A percentile compares a stretch with the other conserved stretches of the same genome.
These are phyloP conservation scores for Orobanche coerulescens DNA, from an alignment of 257 asterid genomes.

Conservation along the genomic window DNA sequence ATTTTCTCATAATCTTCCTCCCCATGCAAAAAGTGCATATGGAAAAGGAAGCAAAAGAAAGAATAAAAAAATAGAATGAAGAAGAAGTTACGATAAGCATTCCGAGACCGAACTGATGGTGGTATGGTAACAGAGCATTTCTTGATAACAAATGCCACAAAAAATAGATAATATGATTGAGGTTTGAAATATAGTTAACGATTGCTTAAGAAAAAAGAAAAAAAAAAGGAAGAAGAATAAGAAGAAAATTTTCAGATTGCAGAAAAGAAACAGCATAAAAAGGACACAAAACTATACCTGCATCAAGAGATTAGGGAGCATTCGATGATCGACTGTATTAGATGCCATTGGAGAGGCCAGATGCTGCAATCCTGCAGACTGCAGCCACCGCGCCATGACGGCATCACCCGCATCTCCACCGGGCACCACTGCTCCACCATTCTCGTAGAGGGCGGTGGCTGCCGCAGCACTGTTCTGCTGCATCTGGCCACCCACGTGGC, in stretches of 20 bases:
- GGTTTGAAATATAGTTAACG: too few relatives aligned
- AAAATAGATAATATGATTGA: too few relatives aligned
- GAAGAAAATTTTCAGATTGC: not conserved
- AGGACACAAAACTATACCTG: conserved; percentile 39
- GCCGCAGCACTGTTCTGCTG: conserved; percentile 91
- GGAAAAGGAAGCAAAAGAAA: not conserved
- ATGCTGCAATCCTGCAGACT: conserved; percentile 99
- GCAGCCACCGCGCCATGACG: conserved; percentile 98
- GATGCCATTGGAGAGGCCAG: conserved; percentile 93
- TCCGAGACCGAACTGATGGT: conserved; percentile 1
- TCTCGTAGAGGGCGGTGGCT: conserved; percentile 84
- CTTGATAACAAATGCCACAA: not conserved
- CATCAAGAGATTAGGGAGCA: conserved; percentile 69
- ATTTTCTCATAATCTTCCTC: conserved; percentile 2
- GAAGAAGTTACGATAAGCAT: conserved; percentile 6
- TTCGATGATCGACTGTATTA: conserved; percentile 61
- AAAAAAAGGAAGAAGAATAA: not conserved
- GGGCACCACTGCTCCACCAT: conserved; percentile 62
- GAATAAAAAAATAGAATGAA: not conserved
- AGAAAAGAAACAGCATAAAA: not conserved
- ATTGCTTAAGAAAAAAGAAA: not conserved
- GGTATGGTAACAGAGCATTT: conserved; percentile 2
- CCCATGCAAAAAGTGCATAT: not conserved
- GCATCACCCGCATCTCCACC: conserved; percentile 91
- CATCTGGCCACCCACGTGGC: conserved; percentile 99